Evolutionary conservation across 2,329 filamentous ascomycete genomes (phyloP), one percentile per base, ranked within the genome.

Genomic region (Coleophoma eucalyptorum): DNA sequence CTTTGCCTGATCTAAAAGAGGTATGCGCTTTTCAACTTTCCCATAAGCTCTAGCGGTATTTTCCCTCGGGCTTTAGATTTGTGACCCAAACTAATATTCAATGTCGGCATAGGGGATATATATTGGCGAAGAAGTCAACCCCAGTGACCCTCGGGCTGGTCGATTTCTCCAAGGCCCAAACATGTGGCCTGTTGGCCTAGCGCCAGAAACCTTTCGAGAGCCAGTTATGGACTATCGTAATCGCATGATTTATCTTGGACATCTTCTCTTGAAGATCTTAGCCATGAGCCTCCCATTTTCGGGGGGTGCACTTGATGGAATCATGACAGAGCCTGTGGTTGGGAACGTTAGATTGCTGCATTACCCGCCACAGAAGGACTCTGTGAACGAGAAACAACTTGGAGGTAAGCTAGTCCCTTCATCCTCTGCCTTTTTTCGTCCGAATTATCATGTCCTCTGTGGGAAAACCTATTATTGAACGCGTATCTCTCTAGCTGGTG

Each of bases 1-100:
- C 67, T 5, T 61, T 69, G 33, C 73, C 72, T 1, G 74, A 75
- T 52, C 58, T 74, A 37, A 77, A 76, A 56, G 72, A 71, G 55
- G 58, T 62, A 55, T 19, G 7, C 32, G 43, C 20, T 43, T 15
- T 35, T 34, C 12, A 16, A 15, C 21, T 37, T 32, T 31, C 40
- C 33, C 32, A 10, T 18, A 33, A n/a, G n/a, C n/a, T n/a, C n/a
- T n/a, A n/a, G n/a, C n/a, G n/a, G n/a, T n/a, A n/a, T n/a, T n/a
- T n/a, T n/a, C n/a, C n/a, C n/a, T n/a, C n/a, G n/a, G n/a, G n/a
- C 26, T 26, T 37, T 44, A 15, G 13, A 19, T 16, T 10, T 16
- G 8, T 40, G n/a, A 40, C n/a, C 19, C 3, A 40, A 4, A 15
- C 8, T 16, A 12, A 16, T 40, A 10, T 19, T n/a, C n/a, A 13